phyloP scores from a whole-genome alignment of 2,329 filamentous ascomycete genomes.

The Septoria linicola region DNA sequence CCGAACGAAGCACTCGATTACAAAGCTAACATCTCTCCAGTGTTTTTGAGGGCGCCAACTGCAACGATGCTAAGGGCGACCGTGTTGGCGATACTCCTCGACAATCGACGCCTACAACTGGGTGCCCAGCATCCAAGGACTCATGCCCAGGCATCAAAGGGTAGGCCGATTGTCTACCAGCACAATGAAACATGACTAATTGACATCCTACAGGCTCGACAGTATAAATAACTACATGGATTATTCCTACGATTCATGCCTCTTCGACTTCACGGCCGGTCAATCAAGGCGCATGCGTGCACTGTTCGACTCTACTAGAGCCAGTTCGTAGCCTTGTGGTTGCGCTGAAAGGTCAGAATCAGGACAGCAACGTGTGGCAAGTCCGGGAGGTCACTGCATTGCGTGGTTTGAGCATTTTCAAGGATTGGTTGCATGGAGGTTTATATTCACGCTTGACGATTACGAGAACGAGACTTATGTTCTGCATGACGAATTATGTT shows the following conservation, averaged over 20 bases:
- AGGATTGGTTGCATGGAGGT: too few relatives aligned
- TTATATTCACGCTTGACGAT: too few relatives aligned
- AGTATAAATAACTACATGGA: conserved; percentile 57
- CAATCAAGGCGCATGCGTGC: conserved; percentile 13
- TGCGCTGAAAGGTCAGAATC: neutral
- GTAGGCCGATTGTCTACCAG: too few relatives aligned
- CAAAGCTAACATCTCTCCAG: too few relatives aligned
- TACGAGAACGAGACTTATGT: too few relatives aligned
- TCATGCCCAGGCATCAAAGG: conserved; percentile 48
- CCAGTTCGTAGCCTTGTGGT: neutral
- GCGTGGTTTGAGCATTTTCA: too few relatives aligned
- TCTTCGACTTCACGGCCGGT: conserved; percentile 15
- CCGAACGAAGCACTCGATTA: too few relatives aligned
- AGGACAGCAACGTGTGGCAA: neutral
- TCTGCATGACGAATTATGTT: too few relatives aligned
- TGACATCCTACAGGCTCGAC: conserved; percentile 38
- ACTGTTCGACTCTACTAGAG: conserved; percentile 6
- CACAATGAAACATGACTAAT: too few relatives aligned
- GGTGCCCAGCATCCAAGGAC: conserved; percentile 50
- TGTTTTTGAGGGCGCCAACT: conserved; percentile 33
- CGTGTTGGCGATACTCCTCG: conserved; percentile 41
- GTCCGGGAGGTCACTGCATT: neutral
- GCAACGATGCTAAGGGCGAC: conserved; percentile 29
- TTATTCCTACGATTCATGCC: conserved; percentile 26
- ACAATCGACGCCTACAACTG: conserved; percentile 43